A percentile compares a stretch with the other conserved stretches of the same genome.
These are phyloP conservation scores for Xylariaceae sp. DNA, from an alignment of 2,329 filamentous ascomycete species.

Conservation along the genomic window DNA sequence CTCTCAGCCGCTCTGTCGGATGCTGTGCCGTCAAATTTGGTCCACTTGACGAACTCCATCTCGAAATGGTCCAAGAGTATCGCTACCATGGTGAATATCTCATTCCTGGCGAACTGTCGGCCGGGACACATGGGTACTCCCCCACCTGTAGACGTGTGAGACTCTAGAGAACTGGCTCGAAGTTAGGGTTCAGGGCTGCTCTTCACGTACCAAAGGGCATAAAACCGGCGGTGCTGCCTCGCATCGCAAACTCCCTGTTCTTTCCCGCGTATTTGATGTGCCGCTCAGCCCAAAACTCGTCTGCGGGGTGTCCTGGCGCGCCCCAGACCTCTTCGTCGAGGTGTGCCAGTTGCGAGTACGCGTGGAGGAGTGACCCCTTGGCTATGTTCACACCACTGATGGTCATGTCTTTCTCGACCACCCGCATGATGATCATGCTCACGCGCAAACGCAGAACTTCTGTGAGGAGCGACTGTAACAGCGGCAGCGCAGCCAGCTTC, in stretches of 20 bases:
- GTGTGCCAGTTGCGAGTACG: slow-evolving; percentile 1
- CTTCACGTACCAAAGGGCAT: slow-evolving; percentile 1
- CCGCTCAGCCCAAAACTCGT: slow-evolving; percentile 1
- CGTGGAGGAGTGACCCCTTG: slow-evolving; percentile 1
- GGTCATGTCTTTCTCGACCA: slow-evolving; percentile 1
- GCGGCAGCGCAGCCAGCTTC: not conserved
- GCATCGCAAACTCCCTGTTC: not conserved
- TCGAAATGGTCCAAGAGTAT: slow-evolving; percentile 1
- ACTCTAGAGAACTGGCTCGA: not conserved
- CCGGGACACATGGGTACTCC: not conserved
- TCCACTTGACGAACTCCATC: slow-evolving; percentile 1
- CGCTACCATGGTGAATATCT: slow-evolving; percentile 1
- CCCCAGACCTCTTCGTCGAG: not conserved
- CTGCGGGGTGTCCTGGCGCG: not conserved
- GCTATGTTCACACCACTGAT: not conserved
- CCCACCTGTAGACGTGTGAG: not conserved
- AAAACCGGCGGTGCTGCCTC: not conserved
- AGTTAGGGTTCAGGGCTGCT: not conserved
- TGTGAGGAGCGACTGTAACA: not conserved
- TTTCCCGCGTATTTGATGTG: not conserved
- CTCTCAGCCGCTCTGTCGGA: not conserved
- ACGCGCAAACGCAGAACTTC: not conserved
- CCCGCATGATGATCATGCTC: slow-evolving; percentile 1
- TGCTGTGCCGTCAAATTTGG: not conserved
- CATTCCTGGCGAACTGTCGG: not conserved